Percentiles rank a stretch among this genome's conserved stretches.
These are phyloP conservation scores for Stagonosporopsis cucurbitacearum DNA, from an alignment of 2,329 filamentous ascomycete genomes.

Conservation along the genomic window DNA sequence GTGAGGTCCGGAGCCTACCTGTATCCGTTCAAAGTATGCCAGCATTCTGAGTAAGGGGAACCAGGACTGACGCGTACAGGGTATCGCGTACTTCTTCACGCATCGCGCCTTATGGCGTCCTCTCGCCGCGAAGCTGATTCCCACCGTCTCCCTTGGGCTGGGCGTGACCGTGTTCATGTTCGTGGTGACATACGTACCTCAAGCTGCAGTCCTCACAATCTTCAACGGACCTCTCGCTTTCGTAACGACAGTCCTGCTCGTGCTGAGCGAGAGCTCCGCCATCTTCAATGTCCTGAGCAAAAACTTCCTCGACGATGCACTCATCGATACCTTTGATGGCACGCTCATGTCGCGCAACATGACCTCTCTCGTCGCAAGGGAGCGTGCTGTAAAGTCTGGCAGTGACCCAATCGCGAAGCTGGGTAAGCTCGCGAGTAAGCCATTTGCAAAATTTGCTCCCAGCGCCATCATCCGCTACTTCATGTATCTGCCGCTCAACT, in stretches of 20 bases:
- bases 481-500: constrained; percentile 89
- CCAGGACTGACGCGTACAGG: constrained; percentile 49
- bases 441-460: constrained; percentile 60
- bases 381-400: constrained; percentile 71
- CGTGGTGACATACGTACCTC: constrained; percentile 82
- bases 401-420: constrained; percentile 61
- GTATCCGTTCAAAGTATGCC: constrained; percentile 75
- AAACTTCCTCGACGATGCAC: constrained; percentile 78
- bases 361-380: constrained; percentile 71
- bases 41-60: neutral
- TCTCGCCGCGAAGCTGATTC: constrained; percentile 61
- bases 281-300: constrained; percentile 63
- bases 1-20: constrained; percentile 79
- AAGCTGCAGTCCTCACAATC: constrained; percentile 80
- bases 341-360: constrained; percentile 62
- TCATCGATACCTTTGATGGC: constrained; percentile 90
- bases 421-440: constrained; percentile 63
- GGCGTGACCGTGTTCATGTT: constrained; percentile 84
- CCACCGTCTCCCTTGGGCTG: constrained; percentile 72
- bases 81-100: constrained; percentile 65
- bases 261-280: constrained; percentile 59
- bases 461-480: constrained; percentile 75
- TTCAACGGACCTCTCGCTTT: constrained; percentile 84
- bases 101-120: constrained; percentile 67
- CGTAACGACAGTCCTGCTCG: constrained; percentile 73